Conservation (phyloP, 169 alveolate genomes). For the Babesia bovis region DNA sequence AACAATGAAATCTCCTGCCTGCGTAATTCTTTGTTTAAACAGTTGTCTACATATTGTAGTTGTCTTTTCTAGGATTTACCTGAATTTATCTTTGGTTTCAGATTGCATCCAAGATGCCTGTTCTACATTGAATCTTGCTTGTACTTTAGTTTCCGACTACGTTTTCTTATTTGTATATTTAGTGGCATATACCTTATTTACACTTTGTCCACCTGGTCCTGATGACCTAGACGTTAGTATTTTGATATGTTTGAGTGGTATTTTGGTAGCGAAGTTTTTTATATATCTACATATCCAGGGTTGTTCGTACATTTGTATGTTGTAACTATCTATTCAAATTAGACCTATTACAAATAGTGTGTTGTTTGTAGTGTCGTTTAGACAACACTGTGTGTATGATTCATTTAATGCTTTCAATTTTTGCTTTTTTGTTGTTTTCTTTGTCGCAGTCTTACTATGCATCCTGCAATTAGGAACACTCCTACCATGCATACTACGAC, state of each 20-base stretch:
- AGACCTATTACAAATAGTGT: too few relatives aligned
- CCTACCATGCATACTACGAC: conserved; percentile 22
- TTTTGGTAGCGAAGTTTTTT: conserved; percentile 22
- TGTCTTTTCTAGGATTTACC: conserved; percentile 27
- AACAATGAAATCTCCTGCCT: conserved; percentile 55
- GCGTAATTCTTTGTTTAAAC: conserved; percentile 47
- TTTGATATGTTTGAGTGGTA: conserved; percentile 49
- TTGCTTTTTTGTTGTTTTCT: conserved; percentile 31
- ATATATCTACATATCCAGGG: too few relatives aligned
- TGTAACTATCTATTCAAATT: too few relatives aligned
- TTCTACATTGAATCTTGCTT: conserved; percentile 72
- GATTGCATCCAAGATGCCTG: conserved; percentile 70
- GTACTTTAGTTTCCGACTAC: conserved; percentile 80
- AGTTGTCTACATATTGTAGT: conserved; percentile 10
- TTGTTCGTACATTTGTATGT: too few relatives aligned
- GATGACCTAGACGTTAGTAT: conserved; percentile 67
- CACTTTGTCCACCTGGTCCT: conserved; percentile 83
- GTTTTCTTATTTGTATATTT: not conserved
- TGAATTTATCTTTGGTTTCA: conserved; percentile 68
- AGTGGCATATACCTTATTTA: conserved; percentile 64
- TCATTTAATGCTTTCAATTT: too few relatives aligned
- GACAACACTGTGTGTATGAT: too few relatives aligned
- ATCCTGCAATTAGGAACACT: conserved; percentile 31
- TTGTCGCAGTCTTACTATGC: conserved; percentile 38
- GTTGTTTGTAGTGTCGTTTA: too few relatives aligned